Conservation (phyloP, 495 filamentous ascomycete genomes). For the Penicillium malachiteum region DNA sequence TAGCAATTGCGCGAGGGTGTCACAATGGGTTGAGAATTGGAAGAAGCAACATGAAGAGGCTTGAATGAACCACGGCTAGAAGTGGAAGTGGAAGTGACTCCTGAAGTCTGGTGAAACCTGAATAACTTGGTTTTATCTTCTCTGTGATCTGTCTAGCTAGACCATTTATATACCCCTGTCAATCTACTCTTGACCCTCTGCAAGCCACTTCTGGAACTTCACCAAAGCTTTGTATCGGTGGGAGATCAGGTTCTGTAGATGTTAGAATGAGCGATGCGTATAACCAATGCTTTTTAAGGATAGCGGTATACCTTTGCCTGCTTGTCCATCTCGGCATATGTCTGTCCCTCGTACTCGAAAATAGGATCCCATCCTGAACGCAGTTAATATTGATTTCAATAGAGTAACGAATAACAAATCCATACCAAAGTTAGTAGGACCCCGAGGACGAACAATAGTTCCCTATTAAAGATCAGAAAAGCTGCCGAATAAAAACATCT, state of each 20-base stretch:
- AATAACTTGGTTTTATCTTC: too few relatives aligned
- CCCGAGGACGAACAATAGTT: conserved; percentile 44
- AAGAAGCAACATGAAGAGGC: conserved; percentile 54
- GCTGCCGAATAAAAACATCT: too few relatives aligned
- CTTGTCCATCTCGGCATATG: conserved; percentile 97
- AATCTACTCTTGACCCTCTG: conserved; percentile 39
- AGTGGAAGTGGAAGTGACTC: conserved; percentile 4
- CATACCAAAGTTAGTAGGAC: conserved; percentile 81
- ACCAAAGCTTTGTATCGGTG: conserved; percentile 83
- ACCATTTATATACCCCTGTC: conserved; percentile 17
- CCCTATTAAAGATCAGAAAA: too few relatives aligned
- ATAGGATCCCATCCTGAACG: conserved; percentile 86
- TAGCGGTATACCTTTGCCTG: conserved; percentile 58
- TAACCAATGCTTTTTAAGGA: background rate
- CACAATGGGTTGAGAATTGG: conserved; percentile 80
- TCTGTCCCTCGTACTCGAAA: conserved; percentile 92
- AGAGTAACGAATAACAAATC: conserved; percentile 7
- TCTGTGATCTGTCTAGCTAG: conserved; percentile 9
- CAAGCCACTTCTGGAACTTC: conserved; percentile 83
- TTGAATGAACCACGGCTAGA: too few relatives aligned
- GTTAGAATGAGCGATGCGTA: conserved; percentile 1
- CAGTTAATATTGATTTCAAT: background rate
- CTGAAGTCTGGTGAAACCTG: too few relatives aligned
- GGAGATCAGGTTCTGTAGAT: conserved; percentile 72
- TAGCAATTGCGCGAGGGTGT: conserved; percentile 78